Evolutionary conservation across 2,329 filamentous ascomycete genomes (phyloP).

Genomic region (Aureobasidium zeae): DNA sequence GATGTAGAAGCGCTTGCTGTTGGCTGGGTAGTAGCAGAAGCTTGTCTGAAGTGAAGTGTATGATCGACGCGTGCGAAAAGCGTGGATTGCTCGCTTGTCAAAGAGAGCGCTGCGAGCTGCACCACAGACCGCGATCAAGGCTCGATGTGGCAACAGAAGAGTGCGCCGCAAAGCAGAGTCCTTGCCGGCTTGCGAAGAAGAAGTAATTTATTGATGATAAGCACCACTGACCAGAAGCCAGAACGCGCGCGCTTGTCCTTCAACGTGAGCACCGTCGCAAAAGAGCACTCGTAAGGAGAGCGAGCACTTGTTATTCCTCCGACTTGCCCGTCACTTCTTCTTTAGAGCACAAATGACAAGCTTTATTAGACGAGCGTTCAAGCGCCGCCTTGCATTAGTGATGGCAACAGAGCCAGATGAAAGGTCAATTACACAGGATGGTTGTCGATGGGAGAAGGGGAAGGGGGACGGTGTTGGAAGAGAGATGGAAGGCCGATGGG

Average conservation of each 20-base stretch:
- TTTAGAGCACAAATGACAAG: slow-evolving; percentile 14
- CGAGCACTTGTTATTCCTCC: slow-evolving; percentile 16
- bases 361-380: slow-evolving; percentile 13
- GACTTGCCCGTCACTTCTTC: slow-evolving; percentile 14
- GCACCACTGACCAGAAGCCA: slow-evolving; percentile 15
- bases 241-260: slow-evolving; percentile 12
- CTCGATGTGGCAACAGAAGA: slow-evolving; percentile 14
- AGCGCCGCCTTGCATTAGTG: slow-evolving; percentile 13
- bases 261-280: slow-evolving; percentile 17
- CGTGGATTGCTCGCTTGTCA: no score
- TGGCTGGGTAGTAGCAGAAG: slow-evolving; percentile 8
- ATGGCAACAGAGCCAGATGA: slow-evolving; percentile 2
- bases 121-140: slow-evolving; percentile 11
- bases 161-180: slow-evolving; percentile 11
- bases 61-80: slow-evolving; percentile 3
- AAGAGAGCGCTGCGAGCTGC: slow-evolving; percentile 8
- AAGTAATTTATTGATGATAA: slow-evolving; percentile 15
- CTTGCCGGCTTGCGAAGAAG: slow-evolving; percentile 2
- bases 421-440: slow-evolving; percentile 9
- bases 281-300: slow-evolving; percentile 17
- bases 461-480: slow-evolving; percentile 9
- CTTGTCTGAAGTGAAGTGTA: slow-evolving; percentile 11
- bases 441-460: slow-evolving; percentile 2
- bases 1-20: slow-evolving; percentile 5
- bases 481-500: slow-evolving; percentile 1